Base-by-base conservation (phyloP, 176 grass and related monocot species). In the Carex scoparia region DNA sequence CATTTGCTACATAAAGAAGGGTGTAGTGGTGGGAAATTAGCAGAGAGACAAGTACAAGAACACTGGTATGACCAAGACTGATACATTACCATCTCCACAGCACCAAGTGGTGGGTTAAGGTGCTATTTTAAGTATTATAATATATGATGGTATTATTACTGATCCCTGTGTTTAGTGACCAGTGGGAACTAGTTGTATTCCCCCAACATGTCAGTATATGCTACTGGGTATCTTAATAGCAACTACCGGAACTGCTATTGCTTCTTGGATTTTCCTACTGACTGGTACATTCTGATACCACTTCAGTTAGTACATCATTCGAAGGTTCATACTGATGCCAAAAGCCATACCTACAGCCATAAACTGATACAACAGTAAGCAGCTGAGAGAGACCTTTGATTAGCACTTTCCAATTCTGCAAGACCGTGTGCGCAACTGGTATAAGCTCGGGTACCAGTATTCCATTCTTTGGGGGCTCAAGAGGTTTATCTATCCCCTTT, bases 401-500 rank as follows among this genome's bases (percentile, higher is more conserved):
- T 28, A 95, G 88, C 61, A 94, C 55, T 82, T 94, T 95, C 93
- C 93, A 98, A 64, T 94, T 85, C 59, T 94, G 84, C 80, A 98
- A 87, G 30, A 95, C 91, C 14, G 87, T 87, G 16, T 98, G 90
- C 8, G 96, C 93, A 77, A 95, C 84, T 28, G 91, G 96, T 70
- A 98, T 78, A 77, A 95, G 93, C 86, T 95, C 95, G 5, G 88
- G 93, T 18, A 95, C 88, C 84, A 98, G 89, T 80, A 95, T 88
- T 1, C 93, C 95, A 5, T 98, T 98, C 79, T 95, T 98, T 32
- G 93, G 93, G 33, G 95, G 83, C 10, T 93, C 83, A 68, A 98
- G 93, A 57, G 88, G 88, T 54, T 89, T 98, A 80, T 94, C 91
- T 15, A 95, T 95, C 32, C 85, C 81, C 87, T 88, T 91, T 80